A percentile compares a stretch with the other conserved stretches of the same genome.
phyloP scores from a whole-genome alignment of 306 rosid genomes.

The Vigna radiata region DNA sequence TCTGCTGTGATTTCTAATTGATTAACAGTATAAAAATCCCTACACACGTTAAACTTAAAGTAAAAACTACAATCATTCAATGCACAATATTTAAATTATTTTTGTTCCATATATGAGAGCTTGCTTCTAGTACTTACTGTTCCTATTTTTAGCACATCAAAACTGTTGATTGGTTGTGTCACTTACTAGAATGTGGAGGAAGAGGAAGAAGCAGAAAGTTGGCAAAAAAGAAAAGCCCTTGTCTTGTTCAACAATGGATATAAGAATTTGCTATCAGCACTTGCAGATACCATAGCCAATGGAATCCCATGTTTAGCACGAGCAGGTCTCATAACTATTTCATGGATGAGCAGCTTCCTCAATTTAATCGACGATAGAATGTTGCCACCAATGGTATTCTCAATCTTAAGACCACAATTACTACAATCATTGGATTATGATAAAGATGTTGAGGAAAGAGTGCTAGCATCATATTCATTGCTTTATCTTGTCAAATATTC shows the following conservation, averaged over 20 bases:
- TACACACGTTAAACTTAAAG: neutral
- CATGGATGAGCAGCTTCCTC: constrained; percentile 77
- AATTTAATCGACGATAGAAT: constrained; percentile 52
- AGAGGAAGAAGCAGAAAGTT: constrained; percentile 55
- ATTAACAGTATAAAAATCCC: too few relatives aligned
- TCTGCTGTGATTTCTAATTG: neutral
- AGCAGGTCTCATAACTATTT: constrained; percentile 70
- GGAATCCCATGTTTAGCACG: constrained; percentile 68
- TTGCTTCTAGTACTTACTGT: constrained; percentile 2
- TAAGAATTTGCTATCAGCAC: constrained; percentile 62
- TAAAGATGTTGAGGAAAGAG: constrained; percentile 77
- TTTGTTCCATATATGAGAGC: constrained; percentile 14
- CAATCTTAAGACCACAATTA: constrained; percentile 63
- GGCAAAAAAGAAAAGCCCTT: constrained; percentile 73
- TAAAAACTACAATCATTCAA: neutral
- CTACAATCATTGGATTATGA: constrained; percentile 59
- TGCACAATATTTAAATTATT: neutral
- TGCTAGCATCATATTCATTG: constrained; percentile 79
- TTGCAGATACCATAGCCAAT: constrained; percentile 64
- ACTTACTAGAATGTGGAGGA: constrained; percentile 59
- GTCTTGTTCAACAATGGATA: constrained; percentile 63
- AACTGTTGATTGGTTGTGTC: constrained; percentile 28
- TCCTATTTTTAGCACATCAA: constrained; percentile 13
- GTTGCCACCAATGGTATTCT: constrained; percentile 54
- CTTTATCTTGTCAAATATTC: constrained; percentile 59